Evolutionary conservation across 306 rosid genomes (phyloP), one percentile per base, ranked within the genome.

Genomic region (Castanea crenata): DNA sequence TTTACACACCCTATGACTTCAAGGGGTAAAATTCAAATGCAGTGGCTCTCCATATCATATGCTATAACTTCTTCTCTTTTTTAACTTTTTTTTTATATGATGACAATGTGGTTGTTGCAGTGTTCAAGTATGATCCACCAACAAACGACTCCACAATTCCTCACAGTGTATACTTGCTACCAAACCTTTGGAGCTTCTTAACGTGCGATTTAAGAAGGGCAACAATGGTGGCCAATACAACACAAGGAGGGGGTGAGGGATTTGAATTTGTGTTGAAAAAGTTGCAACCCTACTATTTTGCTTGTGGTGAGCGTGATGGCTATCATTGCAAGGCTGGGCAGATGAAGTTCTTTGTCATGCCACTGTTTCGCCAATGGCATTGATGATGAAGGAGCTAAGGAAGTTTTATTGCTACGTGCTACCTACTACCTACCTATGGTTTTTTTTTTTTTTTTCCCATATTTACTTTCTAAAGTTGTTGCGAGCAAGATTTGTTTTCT

Each of bases 101-200:
- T 13, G 68, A 31, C 27, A 19, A 41, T 14, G 2, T 56, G 79
- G 41, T 77, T 49, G 34, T 46, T 69, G 85, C 78, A 93, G 95
- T 91, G 14, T 93, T 93, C 86, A 93, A 91, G 85, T 91, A 88
- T 32, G 94, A 87, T 68, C 77, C 89, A 6, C 98, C 94, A 49
- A 91, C 35, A 5, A 32, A 69, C 3, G 72, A 74, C 3, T 76
- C 86, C 0, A 73, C 80, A n/a, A 73, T 77, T 55, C 85, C 94
- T 8, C 95, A 93, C 58, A 90, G 84, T 35, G 94, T 90, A n/a
- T 92, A 86, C 83, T n/a, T 86, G 84, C 86, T 89, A 32, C 77
- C 82, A n/a, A 71, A 77, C 55, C 74, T 73, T 3, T 0, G 32
- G 63, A 92, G 96, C 82, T 91, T 83, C 83, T 3, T 14, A 16